Conservation (phyloP, 441 rosid species). For the Melianthus villosus region DNA sequence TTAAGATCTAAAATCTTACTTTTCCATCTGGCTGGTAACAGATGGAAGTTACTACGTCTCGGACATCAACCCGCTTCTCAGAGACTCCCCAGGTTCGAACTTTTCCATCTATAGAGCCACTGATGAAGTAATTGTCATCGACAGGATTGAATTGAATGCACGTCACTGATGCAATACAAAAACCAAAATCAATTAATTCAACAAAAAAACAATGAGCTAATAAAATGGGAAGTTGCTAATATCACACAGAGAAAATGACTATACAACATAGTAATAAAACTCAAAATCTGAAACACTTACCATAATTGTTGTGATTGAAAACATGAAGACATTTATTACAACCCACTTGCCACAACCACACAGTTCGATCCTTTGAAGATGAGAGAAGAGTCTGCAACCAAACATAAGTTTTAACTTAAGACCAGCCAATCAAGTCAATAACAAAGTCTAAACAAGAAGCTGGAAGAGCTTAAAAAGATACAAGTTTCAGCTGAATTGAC, state of each 20-base stretch:
- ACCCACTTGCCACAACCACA: constrained; percentile 57
- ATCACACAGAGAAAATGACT: background rate
- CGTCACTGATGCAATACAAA: constrained; percentile 52
- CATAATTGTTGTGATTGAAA: constrained; percentile 47
- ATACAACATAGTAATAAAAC: background rate
- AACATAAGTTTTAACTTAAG: background rate
- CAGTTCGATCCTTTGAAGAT: constrained; percentile 68
- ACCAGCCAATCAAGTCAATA: constrained; percentile 2
- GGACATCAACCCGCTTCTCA: constrained; percentile 42
- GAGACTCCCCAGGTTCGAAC: constrained; percentile 70
- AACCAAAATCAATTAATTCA: background rate
- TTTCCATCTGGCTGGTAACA: constrained; percentile 60
- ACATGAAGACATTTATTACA: constrained; percentile 28
- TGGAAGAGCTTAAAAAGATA: background rate
- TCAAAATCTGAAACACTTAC: constrained; percentile 15
- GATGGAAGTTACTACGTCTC: constrained; percentile 56
- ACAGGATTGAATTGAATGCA: constrained; percentile 71
- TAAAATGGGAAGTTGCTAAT: background rate
- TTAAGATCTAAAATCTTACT: constrained; percentile 17
- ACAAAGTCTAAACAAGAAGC: background rate
- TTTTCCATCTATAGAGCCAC: constrained; percentile 90
- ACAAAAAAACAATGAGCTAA: background rate
- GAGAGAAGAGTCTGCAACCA: constrained; percentile 57
- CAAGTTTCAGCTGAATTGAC: constrained; percentile 11
- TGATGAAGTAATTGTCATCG: constrained; percentile 52